These are phyloP conservation scores for Stereocaulon alpinum DNA, from an alignment of 495 filamentous ascomycete genomes.

Conservation along the genomic window DNA sequence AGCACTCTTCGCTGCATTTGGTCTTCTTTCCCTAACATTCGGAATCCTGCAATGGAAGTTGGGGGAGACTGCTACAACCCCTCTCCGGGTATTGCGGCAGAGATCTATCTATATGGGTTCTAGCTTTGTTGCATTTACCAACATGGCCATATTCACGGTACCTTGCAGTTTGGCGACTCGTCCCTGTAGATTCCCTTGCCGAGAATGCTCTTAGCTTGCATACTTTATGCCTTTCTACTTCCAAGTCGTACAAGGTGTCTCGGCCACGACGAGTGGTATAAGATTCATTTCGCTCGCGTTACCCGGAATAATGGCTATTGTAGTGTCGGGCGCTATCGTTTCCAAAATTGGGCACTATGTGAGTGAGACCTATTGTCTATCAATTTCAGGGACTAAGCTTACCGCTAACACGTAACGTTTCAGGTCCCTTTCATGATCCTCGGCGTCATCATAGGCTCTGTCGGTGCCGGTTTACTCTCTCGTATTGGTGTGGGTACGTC, in stretches of 20 bases:
- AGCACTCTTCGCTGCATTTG: slow-evolving; percentile 30
- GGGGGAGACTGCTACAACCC: slow-evolving; percentile 20
- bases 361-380: too few species aligned
- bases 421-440: too few species aligned
- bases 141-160: too few species aligned
- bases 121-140: slow-evolving; percentile 22
- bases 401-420: too few species aligned
- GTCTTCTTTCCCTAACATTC: slow-evolving; percentile 23
- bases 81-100: slow-evolving; percentile 23
- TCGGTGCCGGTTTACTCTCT: too few species aligned
- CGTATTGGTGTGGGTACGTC: too few species aligned
- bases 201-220: too few species aligned
- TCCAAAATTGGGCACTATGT: slow-evolving; percentile 29
- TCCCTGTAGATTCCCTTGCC: too few species aligned
- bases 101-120: slow-evolving; percentile 33
- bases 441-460: too few species aligned
- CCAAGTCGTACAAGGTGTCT: slow-evolving; percentile 37
- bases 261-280: slow-evolving; percentile 41
- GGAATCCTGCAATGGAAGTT: slow-evolving; percentile 20
- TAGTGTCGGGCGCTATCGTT: slow-evolving; percentile 28
- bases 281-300: slow-evolving; percentile 42
- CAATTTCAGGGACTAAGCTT: too few species aligned
- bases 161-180: too few species aligned
- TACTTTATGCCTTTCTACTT: slow-evolving; percentile 56
- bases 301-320: slow-evolving; percentile 26